Evolutionary conservation across 2,329 filamentous ascomycete genomes (phyloP).

Genomic region (Achaetomium macrosporum): DNA sequence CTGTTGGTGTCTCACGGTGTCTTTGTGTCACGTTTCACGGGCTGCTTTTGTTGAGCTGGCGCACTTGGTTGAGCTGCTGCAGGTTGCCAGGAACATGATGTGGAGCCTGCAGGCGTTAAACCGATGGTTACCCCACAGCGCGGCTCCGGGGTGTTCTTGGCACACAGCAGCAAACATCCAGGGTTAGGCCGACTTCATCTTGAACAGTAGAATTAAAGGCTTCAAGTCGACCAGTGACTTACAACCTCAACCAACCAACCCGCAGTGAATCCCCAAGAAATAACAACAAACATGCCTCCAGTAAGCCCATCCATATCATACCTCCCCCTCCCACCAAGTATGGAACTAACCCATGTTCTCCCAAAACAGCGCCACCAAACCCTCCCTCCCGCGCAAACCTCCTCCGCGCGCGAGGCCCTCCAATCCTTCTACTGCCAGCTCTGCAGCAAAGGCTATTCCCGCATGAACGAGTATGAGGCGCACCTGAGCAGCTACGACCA

Average conservation of each 20-base stretch:
- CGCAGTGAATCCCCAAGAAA: neutral
- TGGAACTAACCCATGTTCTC: neutral
- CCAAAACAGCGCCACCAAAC: constrained; percentile 47
- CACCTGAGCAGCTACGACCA: constrained; percentile 95
- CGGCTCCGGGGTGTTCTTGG: no score
- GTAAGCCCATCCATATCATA: constrained; percentile 38
- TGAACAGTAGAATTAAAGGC: no score
- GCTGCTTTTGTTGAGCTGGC: neutral
- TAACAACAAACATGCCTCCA: constrained; percentile 44
- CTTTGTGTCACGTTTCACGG: neutral
- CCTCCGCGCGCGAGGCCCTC: constrained; percentile 66
- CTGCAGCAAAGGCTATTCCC: constrained; percentile 89
- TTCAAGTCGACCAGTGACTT: no score
- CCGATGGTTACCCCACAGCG: neutral
- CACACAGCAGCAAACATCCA: no score
- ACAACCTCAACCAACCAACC: no score
- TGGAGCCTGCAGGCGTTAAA: neutral
- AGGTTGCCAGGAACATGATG: neutral
- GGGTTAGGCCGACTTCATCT: neutral
- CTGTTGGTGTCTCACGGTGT: neutral
- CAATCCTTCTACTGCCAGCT: constrained; percentile 80
- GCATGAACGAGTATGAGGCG: constrained; percentile 93
- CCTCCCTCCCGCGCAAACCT: constrained; percentile 52
- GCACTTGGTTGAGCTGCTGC: constrained; percentile 9
- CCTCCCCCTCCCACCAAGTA: constrained; percentile 26